Base-by-base conservation (phyloP, 352 stramenopile genomes). In the Globisporangium canariense region DNA sequence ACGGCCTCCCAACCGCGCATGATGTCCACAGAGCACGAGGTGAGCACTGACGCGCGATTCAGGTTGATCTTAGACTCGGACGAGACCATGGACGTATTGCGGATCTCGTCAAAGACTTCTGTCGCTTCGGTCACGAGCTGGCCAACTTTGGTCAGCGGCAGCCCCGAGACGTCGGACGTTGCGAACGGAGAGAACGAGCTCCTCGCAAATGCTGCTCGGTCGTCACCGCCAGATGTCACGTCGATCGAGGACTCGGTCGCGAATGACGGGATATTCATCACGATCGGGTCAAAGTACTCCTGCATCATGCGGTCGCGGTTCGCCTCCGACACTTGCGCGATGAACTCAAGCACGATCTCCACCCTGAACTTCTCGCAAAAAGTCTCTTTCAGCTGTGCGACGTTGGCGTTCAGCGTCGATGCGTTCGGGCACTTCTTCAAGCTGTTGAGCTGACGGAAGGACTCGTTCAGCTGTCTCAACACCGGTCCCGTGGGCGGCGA, bases 51-150 rank as follows among this genome's bases (percentile, higher is more conserved):
- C 1, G 82, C 70, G 0, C 79, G 71, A 51, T 78, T 68, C 14
- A 91, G 54, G 34, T 83, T 68, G 45, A 91, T 80, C 45, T 88
- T 88, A 32, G 79, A 88, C 68, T 90, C 82, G 13, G 82, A 91
- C 8, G 80, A 87, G 34, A 90, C 66, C 66, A 85, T 88, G 0
- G 82, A 91, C 22, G 80, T 76, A 51, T 87, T 89, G 56, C 71
- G 74, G 52, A 88, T 78, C 38, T 81, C 67, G 58, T 89, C 77
- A 63, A 87, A 89, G 4, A 71, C 77, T 4, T 69, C 62, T 41
- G 70, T 70, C 10, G 78, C 82, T 57, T 91, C 79, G 0, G 63
- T n/a, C 14, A 91, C 70, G 3, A 88, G 58, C n/a, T 66, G 62
- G 16, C 71, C 62, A 5, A 80, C 70, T 66, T 87, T 89, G 2